phyloP scores from a whole-genome alignment of 192 early-diverging fungal genomes.

The Gaertneriomyces sp. region DNA sequence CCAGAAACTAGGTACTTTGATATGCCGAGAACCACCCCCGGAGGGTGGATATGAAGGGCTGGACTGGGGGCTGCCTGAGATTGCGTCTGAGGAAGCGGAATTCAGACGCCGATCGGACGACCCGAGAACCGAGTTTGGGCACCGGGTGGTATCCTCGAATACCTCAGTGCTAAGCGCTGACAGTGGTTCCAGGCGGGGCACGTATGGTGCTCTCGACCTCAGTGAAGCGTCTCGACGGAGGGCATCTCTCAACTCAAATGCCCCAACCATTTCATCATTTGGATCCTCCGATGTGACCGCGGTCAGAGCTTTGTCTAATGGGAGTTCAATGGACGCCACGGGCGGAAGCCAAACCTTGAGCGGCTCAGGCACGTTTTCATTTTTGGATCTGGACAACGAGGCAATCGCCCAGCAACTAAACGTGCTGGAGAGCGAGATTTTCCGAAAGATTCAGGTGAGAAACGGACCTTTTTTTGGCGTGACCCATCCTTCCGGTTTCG shows the following conservation, averaged over 20 bases:
- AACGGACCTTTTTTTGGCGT: not conserved
- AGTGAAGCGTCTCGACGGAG: too few species aligned
- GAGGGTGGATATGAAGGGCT: conserved; percentile 11
- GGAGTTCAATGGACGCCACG: not conserved
- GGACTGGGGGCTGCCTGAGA: conserved; percentile 38
- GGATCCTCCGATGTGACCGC: not conserved
- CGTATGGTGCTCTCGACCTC: too few species aligned
- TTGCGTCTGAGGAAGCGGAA: conserved; percentile 20
- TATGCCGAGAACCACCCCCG: conserved; percentile 28
- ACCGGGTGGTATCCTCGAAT: too few species aligned
- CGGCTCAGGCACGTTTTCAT: conserved; percentile 30
- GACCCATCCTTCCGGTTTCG: not conserved
- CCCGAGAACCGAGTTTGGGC: too few species aligned
- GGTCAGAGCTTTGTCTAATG: not conserved
- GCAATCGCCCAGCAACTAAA: conserved; percentile 66
- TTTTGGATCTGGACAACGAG: conserved; percentile 54
- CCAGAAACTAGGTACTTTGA: conserved; percentile 27
- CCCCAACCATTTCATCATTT: too few species aligned
- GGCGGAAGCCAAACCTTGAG: not conserved
- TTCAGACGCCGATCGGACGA: not conserved
- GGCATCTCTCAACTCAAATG: too few species aligned
- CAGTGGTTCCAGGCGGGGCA: too few species aligned
- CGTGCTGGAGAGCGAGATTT: conserved; percentile 59
- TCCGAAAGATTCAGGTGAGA: conserved; percentile 60
- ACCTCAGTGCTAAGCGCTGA: too few species aligned